Conservation (phyloP, 108 stramenopile genomes). For the Seminavis robusta region DNA sequence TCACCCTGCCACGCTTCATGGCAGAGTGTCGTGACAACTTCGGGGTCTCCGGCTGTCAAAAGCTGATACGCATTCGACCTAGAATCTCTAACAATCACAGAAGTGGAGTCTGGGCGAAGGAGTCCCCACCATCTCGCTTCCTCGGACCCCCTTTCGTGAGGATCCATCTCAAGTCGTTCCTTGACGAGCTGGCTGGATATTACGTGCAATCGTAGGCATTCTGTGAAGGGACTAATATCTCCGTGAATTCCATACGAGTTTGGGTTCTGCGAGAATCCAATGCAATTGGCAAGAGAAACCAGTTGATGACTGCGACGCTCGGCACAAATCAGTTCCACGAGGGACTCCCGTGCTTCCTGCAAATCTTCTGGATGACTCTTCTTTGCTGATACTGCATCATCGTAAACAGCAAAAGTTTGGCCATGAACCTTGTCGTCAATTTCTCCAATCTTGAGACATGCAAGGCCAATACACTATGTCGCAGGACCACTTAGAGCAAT, state of each 20-base stretch:
- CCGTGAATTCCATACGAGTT: constrained; percentile 44
- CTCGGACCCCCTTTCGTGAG: constrained; percentile 78
- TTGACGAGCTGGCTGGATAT: constrained; percentile 47
- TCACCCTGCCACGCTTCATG: constrained; percentile 77
- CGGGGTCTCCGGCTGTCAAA: constrained; percentile 79
- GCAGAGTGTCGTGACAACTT: constrained; percentile 66
- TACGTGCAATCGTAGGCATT: constrained; percentile 54
- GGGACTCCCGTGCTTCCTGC: constrained; percentile 14
- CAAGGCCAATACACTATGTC: constrained; percentile 86
- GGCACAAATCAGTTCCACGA: constrained; percentile 26
- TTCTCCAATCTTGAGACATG: constrained; percentile 57
- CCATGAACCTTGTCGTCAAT: too few species aligned
- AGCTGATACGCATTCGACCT: constrained; percentile 76
- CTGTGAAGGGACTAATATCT: constrained; percentile 56
- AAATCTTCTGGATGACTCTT: constrained; percentile 6
- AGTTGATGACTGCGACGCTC: constrained; percentile 68
- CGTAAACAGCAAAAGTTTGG: too few species aligned
- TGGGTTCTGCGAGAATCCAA: constrained; percentile 60
- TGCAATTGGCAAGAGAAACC: constrained; percentile 58
- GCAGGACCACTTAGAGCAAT: too few species aligned
- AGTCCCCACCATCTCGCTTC: constrained; percentile 70
- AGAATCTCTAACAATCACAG: constrained; percentile 70
- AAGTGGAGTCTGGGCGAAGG: constrained; percentile 70
- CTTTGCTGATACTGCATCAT: too few species aligned
- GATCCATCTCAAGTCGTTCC: constrained; percentile 59